Evolutionary conservation across 495 filamentous ascomycete genomes (phyloP), one percentile per base, ranked within the genome.

Genomic region (Tuber melanosporum): DNA sequence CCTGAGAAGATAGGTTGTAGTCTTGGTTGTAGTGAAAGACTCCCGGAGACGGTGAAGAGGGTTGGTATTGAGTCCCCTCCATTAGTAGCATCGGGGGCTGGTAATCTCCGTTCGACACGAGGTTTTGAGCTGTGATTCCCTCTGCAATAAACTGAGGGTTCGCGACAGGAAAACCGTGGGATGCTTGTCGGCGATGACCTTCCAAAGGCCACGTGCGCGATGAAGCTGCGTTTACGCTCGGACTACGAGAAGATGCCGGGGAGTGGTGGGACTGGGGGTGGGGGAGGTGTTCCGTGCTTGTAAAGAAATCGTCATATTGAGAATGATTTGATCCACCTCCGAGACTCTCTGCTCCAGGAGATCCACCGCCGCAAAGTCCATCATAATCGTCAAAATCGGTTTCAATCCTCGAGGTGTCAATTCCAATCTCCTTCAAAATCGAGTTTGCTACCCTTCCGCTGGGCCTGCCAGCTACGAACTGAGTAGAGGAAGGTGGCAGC

Each of bases 361-460:
- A 66, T 32, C 57, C 57, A 36, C 57, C 26, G 26, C 57, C 57
- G 57, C 57, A 66, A 19, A 66, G 57, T 36, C 57, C 78, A 75
- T 82, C 78, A 43, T 75, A 77, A 49, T 80, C 78, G 69, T 80
- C 78, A 57, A 80, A 78, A 46, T 80, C 78, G 44, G 77, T 80
- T n/a, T 80, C 78, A 32, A 78, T 80, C 17, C 79, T 74, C 41
- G 77, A 79, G 36, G 78, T 80, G 43, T 80, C 75, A 44, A 80
- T 79, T 20, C 78, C 78, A 73, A 80, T 80, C 49, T 80, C 78
- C 77, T 80, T 80, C 66, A 80, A 80, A 71, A 80, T 80, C 66
- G 79, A 78, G 32, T 80, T 80, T 45, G 78, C 78, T 10, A 76
- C 46, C 32, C 79, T 80, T 9, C 78, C 78, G 19, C 78, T 80